A percentile compares a stretch with the other conserved stretches of the same genome.
phyloP scores from a whole-genome alignment of 306 rosid species.

The Psophocarpus tetragonolobus region DNA sequence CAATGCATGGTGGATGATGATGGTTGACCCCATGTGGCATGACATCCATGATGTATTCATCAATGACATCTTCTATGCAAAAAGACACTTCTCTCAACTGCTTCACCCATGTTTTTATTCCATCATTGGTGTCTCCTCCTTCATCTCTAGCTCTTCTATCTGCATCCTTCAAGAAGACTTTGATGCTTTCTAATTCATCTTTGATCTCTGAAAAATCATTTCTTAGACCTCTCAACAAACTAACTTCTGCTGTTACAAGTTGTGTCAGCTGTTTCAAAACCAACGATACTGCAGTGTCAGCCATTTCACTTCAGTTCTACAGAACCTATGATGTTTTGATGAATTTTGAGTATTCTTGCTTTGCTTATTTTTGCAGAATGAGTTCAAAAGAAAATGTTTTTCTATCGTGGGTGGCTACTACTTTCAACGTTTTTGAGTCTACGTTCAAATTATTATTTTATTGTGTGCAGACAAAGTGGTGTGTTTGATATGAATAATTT shows the following conservation, averaged over 20 bases:
- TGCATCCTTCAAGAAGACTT: neutral
- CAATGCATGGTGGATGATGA: neutral
- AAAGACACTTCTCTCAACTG: conserved; percentile 33
- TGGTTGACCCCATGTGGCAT: neutral
- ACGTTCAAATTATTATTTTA: too few relatives aligned
- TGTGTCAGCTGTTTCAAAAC: neutral
- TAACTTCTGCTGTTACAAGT: neutral
- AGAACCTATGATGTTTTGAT: too few relatives aligned
- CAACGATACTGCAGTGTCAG: neutral
- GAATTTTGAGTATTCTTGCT: too few relatives aligned
- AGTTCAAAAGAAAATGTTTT: too few relatives aligned
- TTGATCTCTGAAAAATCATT: neutral
- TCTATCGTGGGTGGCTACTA: too few relatives aligned
- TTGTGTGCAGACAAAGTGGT: too few relatives aligned
- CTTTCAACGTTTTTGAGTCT: too few relatives aligned
- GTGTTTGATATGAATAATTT: too few relatives aligned
- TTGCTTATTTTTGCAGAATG: too few relatives aligned
- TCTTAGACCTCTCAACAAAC: neutral
- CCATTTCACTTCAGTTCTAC: neutral
- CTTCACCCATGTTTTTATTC: conserved; percentile 12
- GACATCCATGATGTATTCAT: conserved; percentile 14
- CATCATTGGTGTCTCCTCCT: neutral
- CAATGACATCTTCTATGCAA: too few relatives aligned
- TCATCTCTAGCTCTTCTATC: neutral
- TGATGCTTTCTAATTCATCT: too few relatives aligned